Base-by-base conservation (phyloP, 2,329 filamentous ascomycete genomes). In the Sarocladiaceae sp. region DNA sequence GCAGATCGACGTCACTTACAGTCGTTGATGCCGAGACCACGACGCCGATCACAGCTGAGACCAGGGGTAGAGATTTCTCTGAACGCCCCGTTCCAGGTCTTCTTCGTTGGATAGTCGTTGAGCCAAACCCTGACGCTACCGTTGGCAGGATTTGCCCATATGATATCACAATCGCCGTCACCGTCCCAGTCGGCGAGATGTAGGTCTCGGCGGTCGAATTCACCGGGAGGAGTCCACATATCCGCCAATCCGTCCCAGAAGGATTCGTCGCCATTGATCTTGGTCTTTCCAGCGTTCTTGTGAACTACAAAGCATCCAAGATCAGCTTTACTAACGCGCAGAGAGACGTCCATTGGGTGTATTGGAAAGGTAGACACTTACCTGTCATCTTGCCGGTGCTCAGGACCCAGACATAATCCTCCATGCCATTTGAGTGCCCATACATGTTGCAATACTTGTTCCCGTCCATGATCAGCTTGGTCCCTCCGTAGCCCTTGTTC, bases 161-260 rank as follows among this genome's bases (percentile, higher is more conserved):
- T 55, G 39, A 69, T 62, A 40, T 72, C 69, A 48, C 62, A 65
- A 2, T 55, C 50, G 1, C 69, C 67, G 54, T 71, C 67, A 12
- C 62, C 65, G 46, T 72, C 62, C 64, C n/a, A n/a, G n/a, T n/a
- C n/a, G n/a, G n/a, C n/a, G n/a, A n/a, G n/a, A n/a, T 70, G 63
- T 3, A 71, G 48, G 37, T 61, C 61, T 6, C 62, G 59, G 2
- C 66, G 60, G 50, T 66, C 55, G 8, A 15, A 33, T 33, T 33
- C 15, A 10, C 10, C 29, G 8, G 15, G 15, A 33, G 8, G 15
- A 15, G 29, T 33, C 29, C 8, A 10, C 29, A 10, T 33, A 33
- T 33, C 29, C 15, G 29, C 29, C 8, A 33, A 15, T 33, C 29
- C 10, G 29, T 15, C 8, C 29, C 10, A 33, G 8, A 10, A 33